Percentiles rank a stretch among this genome's conserved stretches.
Conservation (phyloP, 2,329 filamentous ascomycete genomes). For the Colletotrichum gloeosporioides region DNA sequence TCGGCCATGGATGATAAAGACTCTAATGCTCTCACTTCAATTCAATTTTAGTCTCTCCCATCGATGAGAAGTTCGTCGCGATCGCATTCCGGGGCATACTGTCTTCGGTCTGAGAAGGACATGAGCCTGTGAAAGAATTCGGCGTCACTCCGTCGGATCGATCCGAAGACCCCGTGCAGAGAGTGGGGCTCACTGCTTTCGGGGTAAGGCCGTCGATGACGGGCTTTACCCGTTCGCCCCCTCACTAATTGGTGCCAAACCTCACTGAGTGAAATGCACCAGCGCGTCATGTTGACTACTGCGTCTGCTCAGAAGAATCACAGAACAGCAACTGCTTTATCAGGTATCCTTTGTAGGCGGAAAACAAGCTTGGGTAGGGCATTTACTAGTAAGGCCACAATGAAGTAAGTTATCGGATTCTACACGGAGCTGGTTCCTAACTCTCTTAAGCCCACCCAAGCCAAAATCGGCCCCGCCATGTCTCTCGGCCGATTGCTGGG, state of each 20-base stretch:
- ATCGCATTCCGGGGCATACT: background rate
- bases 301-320: background rate
- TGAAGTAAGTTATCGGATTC: background rate
- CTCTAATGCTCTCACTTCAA: background rate
- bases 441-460: background rate
- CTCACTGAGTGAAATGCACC: background rate
- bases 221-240: background rate
- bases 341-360: background rate
- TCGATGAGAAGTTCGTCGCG: background rate
- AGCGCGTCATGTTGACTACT: background rate
- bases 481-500: background rate
- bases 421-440: background rate
- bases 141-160: background rate
- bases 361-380: background rate
- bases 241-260: background rate
- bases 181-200: background rate
- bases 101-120: background rate
- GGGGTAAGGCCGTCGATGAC: background rate
- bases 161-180: background rate
- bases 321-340: background rate
- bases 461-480: background rate
- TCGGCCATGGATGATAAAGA: background rate
- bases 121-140: background rate
- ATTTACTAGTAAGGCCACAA: background rate
- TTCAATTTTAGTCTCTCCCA: background rate